These are phyloP conservation scores for Amylostereum chailletii DNA, from an alignment of 1,284 basidiomycete species.

Conservation along the genomic window DNA sequence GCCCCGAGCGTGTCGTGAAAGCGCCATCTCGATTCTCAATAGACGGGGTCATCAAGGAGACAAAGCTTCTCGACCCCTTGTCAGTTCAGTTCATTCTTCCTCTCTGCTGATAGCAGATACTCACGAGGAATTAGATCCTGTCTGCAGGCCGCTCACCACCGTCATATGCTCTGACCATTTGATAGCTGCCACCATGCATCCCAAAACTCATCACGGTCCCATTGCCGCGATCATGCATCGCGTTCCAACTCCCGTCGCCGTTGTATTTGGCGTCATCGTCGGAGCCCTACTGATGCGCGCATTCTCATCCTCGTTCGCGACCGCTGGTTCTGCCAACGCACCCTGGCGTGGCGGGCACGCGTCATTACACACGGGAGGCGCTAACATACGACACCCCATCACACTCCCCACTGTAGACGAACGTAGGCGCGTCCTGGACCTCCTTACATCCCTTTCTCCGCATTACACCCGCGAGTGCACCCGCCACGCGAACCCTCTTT, in stretches of 20 bases:
- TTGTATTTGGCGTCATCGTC: constrained; percentile 55
- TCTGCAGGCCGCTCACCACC: too few species aligned
- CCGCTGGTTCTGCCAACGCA: not conserved
- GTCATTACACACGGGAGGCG: constrained; percentile 30
- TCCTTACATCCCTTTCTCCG: constrained; percentile 78
- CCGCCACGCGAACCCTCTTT: constrained; percentile 72
- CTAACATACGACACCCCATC: constrained; percentile 50
- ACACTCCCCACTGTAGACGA: constrained; percentile 70
- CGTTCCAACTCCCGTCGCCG: constrained; percentile 43
- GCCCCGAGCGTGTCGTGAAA: too few species aligned
- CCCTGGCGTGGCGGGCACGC: constrained; percentile 48
- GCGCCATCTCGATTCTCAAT: too few species aligned
- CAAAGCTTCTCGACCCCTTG: too few species aligned
- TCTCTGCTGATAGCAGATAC: too few species aligned
- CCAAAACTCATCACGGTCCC: too few species aligned
- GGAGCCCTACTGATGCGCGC: constrained; percentile 56
- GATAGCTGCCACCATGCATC: too few species aligned
- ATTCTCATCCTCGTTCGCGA: constrained; percentile 26
- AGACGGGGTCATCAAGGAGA: too few species aligned
- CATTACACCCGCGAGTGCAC: constrained; percentile 92
- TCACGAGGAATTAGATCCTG: too few species aligned
- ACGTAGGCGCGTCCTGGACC: constrained; percentile 75
- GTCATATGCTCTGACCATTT: too few species aligned
- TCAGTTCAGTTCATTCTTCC: too few species aligned
- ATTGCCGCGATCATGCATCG: constrained; percentile 13